Conservation (phyloP, 1,139 yeast species). For the Sporopachydermia cereana region DNA sequence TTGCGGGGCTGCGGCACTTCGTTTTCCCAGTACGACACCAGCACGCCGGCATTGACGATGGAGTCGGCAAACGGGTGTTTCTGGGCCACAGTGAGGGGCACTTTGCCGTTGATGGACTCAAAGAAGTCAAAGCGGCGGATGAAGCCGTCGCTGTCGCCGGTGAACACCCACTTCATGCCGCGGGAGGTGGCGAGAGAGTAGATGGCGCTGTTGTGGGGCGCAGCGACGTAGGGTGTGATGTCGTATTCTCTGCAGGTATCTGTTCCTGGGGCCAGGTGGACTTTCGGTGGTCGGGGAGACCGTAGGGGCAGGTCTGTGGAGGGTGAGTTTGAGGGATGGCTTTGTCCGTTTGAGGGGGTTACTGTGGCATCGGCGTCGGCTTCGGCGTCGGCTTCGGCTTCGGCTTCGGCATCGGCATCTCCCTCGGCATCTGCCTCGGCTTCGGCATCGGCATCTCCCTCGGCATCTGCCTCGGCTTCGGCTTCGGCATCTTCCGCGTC, state of each 20-base stretch:
- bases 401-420: constrained; percentile 10
- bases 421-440: constrained; percentile 13
- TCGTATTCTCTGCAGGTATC: constrained; percentile 22
- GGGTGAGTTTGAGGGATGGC: not conserved
- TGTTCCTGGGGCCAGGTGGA: constrained; percentile 10
- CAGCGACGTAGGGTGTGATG: constrained; percentile 31
- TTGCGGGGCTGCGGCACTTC: constrained; percentile 63
- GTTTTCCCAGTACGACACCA: constrained; percentile 88
- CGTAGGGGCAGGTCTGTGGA: not conserved
- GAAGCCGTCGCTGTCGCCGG: constrained; percentile 96
- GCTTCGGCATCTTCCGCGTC: constrained; percentile 12
- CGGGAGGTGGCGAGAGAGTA: constrained; percentile 69
- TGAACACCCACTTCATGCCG: constrained; percentile 79
- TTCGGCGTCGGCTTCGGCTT: constrained; percentile 5
- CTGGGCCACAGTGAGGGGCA: constrained; percentile 85
- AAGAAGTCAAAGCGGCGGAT: constrained; percentile 82
- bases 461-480: constrained; percentile 12
- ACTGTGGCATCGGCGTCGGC: constrained; percentile 13
- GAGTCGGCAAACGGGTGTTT: constrained; percentile 82
- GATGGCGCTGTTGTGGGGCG: constrained; percentile 32
- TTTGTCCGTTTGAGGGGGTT: constrained; percentile 9
- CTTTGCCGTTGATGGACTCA: constrained; percentile 79
- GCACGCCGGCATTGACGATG: constrained; percentile 71
- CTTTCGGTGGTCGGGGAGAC: not conserved
- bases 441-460: constrained; percentile 6